Conservation (phyloP, 2,329 filamentous ascomycete genomes). For the Penicillium expansum region DNA sequence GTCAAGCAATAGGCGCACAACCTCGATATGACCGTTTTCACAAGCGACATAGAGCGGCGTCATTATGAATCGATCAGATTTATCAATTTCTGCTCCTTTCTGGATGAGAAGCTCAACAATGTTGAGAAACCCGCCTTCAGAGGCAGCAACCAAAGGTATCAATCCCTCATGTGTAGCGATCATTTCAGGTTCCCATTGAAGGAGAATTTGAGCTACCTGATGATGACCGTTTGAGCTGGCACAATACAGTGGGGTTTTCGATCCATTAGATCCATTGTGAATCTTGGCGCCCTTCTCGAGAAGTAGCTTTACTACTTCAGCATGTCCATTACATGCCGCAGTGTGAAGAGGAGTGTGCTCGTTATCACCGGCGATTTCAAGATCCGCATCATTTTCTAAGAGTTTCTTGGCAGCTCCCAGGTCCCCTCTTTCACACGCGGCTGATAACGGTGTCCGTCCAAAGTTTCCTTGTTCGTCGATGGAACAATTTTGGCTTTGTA, state of each 20-base stretch:
- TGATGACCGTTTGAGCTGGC: not conserved
- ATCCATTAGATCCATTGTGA: not conserved
- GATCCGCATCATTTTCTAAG: not conserved
- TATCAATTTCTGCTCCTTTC: not conserved
- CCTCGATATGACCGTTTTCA: not conserved
- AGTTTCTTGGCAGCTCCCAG: not conserved
- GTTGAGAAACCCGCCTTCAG: not conserved
- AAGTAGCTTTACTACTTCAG: not conserved
- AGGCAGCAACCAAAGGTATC: not conserved
- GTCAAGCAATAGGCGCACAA: not conserved
- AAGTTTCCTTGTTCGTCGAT: not conserved
- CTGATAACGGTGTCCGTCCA: not conserved
- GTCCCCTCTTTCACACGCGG: not conserved
- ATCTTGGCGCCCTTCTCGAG: not conserved
- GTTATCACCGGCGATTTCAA: not conserved
- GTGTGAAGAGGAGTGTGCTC: not conserved
- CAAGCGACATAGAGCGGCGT: not conserved
- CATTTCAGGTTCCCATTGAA: not conserved
- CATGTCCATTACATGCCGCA: not conserved
- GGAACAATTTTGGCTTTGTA: not conserved
- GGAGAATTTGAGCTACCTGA: not conserved
- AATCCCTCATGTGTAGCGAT: not conserved
- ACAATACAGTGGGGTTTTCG: not conserved
- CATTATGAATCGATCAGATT: not conserved
- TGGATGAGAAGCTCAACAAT: not conserved